Percentiles rank a stretch among this genome's conserved stretches.
These are phyloP conservation scores for Aspergillus vadensis DNA, from an alignment of 2,329 filamentous ascomycete genomes.

Conservation along the genomic window DNA sequence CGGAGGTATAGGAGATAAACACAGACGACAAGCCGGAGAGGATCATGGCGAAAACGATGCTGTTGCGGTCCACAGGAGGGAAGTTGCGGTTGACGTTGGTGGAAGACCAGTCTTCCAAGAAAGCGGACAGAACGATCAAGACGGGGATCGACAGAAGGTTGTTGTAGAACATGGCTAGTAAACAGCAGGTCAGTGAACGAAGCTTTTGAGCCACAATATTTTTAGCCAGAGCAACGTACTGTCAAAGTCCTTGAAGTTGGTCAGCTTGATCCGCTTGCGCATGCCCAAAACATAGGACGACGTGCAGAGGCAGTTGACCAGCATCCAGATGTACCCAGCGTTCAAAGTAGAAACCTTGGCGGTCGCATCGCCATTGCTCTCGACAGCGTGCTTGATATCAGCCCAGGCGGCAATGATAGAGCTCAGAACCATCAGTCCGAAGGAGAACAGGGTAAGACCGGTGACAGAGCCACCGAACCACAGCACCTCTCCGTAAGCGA, in stretches of 20 bases:
- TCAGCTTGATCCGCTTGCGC: slow-evolving; percentile 98
- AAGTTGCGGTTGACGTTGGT: slow-evolving; percentile 86
- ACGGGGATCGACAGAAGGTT: slow-evolving; percentile 96
- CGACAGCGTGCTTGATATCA: slow-evolving; percentile 84
- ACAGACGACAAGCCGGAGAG: slow-evolving; percentile 91
- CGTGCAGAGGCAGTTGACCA: slow-evolving; percentile 92
- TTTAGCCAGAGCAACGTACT: slow-evolving; percentile 64
- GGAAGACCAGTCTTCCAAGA: slow-evolving; percentile 89
- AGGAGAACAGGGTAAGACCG: slow-evolving; percentile 83
- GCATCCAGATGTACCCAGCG: slow-evolving; percentile 96
- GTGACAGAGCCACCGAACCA: slow-evolving; percentile 97
- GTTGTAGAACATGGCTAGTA: slow-evolving; percentile 97
- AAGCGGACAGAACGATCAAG: slow-evolving; percentile 75
- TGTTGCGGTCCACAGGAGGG: slow-evolving; percentile 75
- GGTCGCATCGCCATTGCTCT: slow-evolving; percentile 66
- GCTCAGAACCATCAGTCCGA: slow-evolving; percentile 94
- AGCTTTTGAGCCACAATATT: too few relatives aligned
- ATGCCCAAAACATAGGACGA: slow-evolving; percentile 87
- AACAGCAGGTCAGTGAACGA: slow-evolving; percentile 20
- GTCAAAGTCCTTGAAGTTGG: slow-evolving; percentile 99
- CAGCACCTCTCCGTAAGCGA: slow-evolving; percentile 95
- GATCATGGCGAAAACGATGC: slow-evolving; percentile 82
- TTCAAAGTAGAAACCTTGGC: slow-evolving; percentile 86
- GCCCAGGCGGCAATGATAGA: slow-evolving; percentile 96
- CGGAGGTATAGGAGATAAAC: slow-evolving; percentile 99